Percentiles rank a stretch among this genome's conserved stretches.
phyloP scores from a whole-genome alignment of 2,329 filamentous ascomycete species.

The Hymenoscyphus salicellus region DNA sequence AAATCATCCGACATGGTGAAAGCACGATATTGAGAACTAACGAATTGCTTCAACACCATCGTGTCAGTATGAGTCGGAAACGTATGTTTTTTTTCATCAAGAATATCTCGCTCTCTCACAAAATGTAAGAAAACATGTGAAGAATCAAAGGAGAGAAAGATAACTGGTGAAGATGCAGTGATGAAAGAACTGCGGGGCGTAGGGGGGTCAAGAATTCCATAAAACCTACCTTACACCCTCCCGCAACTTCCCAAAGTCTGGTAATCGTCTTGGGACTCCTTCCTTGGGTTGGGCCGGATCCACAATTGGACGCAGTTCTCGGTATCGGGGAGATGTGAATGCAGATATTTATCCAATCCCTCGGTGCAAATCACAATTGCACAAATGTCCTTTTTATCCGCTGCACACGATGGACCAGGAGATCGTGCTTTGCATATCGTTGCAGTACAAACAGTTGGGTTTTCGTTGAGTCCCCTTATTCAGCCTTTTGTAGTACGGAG shows the following conservation, averaged over 20 bases:
- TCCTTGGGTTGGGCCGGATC: not conserved
- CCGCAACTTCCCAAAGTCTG: not conserved
- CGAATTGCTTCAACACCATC: slow-evolving; percentile 3
- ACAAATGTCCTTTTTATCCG: not conserved
- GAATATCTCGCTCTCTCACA: too few species aligned
- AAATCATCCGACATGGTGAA: slow-evolving; percentile 27
- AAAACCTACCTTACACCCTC: not conserved
- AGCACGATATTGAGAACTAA: slow-evolving; percentile 2
- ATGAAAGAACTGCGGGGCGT: not conserved
- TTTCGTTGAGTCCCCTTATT: not conserved
- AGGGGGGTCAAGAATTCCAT: not conserved
- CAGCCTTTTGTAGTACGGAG: not conserved
- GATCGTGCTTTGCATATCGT: not conserved
- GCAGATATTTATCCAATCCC: not conserved
- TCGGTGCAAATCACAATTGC: not conserved
- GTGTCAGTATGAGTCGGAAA: not conserved
- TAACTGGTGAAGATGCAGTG: not conserved
- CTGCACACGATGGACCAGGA: not conserved
- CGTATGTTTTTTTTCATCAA: not conserved
- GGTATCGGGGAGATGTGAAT: not conserved
- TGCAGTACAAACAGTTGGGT: not conserved
- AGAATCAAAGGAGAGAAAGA: not conserved
- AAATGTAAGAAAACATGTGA: not conserved
- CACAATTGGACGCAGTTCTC: slow-evolving; percentile 1
- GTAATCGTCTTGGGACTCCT: not conserved